A percentile compares a stretch with the other conserved stretches of the same genome.
These are phyloP conservation scores for Oenanthe sinensis DNA, from an alignment of 129 eudicot species.

Conservation along the genomic window DNA sequence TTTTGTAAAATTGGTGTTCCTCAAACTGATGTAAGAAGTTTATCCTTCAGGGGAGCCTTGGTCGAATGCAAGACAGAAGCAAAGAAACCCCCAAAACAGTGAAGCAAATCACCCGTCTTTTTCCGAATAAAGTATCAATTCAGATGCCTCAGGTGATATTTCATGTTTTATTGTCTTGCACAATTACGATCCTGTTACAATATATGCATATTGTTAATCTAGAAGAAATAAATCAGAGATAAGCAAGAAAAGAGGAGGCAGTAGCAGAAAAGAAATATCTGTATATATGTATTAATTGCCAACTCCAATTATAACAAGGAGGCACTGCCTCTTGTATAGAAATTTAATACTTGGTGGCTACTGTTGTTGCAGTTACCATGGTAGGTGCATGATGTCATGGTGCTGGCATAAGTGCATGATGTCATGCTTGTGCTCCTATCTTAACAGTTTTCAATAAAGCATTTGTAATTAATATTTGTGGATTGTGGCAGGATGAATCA, in stretches of 20 bases:
- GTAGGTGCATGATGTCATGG: neutral
- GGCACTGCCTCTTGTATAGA: constrained; percentile 4
- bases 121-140: constrained; percentile 80
- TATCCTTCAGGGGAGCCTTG: constrained; percentile 56
- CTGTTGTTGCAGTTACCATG: neutral
- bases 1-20: neutral
- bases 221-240: neutral
- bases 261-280: neutral
- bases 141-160: constrained; percentile 78
- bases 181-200: neutral
- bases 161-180: neutral
- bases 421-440: neutral
- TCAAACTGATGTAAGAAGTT: neutral
- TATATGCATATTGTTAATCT: neutral
- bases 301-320: neutral
- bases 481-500: constrained; percentile 50
- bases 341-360: neutral
- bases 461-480: neutral
- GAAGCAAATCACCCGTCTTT: constrained; percentile 79
- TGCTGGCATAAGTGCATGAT: neutral
- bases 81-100: constrained; percentile 73
- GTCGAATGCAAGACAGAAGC: constrained; percentile 74
- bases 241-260: neutral
- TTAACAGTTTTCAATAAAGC: neutral
- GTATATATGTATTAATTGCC: neutral